These are phyloP conservation scores for Erysiphe neolycopersici DNA, from an alignment of 2,329 filamentous ascomycete genomes.

Conservation along the genomic window DNA sequence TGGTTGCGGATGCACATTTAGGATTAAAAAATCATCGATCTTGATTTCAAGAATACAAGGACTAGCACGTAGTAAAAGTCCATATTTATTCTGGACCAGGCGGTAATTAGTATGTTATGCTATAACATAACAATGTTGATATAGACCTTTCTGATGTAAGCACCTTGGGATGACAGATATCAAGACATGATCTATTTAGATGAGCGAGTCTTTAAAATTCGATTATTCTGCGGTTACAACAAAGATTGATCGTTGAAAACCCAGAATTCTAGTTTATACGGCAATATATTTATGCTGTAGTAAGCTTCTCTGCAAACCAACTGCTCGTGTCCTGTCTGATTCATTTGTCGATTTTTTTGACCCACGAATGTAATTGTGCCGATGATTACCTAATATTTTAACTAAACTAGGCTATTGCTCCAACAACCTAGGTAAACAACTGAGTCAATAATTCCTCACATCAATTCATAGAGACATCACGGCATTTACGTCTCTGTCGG, in stretches of 20 bases:
- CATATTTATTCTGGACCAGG: background rate
- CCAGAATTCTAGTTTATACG: no score
- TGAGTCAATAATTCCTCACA: background rate
- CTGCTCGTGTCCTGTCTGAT: no score
- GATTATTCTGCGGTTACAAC: no score
- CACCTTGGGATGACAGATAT: no score
- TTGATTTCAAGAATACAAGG: background rate
- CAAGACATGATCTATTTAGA: no score
- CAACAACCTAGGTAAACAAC: constrained; percentile 2
- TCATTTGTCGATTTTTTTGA: no score
- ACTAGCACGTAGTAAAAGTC: background rate
- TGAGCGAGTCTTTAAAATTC: no score
- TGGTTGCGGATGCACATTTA: no score
- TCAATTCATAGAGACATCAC: constrained; percentile 1
- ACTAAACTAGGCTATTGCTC: background rate
- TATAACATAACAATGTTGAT: background rate
- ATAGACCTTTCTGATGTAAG: background rate
- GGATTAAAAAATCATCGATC: no score
- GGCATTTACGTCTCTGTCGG: background rate
- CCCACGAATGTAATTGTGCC: background rate
- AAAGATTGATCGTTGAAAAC: no score
- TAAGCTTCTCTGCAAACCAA: no score
- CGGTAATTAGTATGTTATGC: background rate
- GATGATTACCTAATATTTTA: constrained; percentile 1
- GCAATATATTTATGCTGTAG: no score